phyloP scores from a whole-genome alignment of 805 yeast genomes.

The Metschnikowia peoriensis region DNA sequence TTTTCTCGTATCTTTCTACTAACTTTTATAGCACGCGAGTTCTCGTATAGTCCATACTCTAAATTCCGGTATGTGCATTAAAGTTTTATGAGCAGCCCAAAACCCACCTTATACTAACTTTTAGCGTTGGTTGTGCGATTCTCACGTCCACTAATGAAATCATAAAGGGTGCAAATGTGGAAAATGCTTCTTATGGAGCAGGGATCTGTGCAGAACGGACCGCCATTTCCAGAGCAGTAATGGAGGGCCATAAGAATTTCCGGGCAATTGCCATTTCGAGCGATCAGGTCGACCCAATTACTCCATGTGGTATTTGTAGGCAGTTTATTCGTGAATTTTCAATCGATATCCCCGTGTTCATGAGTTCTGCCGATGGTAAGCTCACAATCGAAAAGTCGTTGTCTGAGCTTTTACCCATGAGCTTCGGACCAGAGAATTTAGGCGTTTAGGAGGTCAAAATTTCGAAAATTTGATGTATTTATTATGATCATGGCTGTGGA shows the following conservation, averaged over 20 bases:
- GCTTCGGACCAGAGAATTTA: constrained; percentile 78
- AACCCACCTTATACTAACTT: background rate
- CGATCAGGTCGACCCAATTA: constrained; percentile 54
- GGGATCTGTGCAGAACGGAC: constrained; percentile 43
- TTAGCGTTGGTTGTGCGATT: constrained; percentile 77
- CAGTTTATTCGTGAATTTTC: constrained; percentile 86
- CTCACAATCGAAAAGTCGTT: constrained; percentile 45
- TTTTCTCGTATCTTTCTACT: background rate
- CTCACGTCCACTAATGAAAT: constrained; percentile 49
- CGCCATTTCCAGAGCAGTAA: constrained; percentile 32
- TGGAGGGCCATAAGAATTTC: constrained; percentile 42
- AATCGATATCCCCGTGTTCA: constrained; percentile 54
- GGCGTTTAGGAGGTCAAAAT: background rate
- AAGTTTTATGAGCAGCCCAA: background rate
- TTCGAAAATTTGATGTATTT: background rate
- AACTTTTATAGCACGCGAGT: constrained; percentile 41
- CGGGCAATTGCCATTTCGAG: constrained; percentile 67
- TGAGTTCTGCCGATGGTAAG: constrained; percentile 61
- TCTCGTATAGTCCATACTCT: constrained; percentile 70
- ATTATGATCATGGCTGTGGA: background rate
- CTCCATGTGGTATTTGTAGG: constrained; percentile 95
- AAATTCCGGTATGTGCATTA: constrained; percentile 47
- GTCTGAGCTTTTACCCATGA: constrained; percentile 69
- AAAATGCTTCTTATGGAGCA: constrained; percentile 84
- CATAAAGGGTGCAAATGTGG: constrained; percentile 81